Conservation (phyloP, 1,139 yeast species). For the Magnusiomyces tetraspermus region DNA sequence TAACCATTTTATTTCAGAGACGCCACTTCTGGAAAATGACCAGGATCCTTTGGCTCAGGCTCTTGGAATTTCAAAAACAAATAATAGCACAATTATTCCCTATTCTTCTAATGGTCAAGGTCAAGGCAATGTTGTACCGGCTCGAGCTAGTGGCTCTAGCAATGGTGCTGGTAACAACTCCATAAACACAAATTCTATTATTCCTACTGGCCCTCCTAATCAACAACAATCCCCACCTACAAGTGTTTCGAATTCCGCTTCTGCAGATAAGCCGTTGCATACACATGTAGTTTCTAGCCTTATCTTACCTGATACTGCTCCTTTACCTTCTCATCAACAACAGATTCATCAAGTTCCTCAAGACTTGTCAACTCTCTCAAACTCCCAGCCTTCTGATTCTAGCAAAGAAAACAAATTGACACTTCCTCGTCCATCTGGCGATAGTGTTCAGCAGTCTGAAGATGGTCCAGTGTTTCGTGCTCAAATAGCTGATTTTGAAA, state of each 20-base stretch:
- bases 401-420: background rate
- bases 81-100: no score
- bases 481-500: constrained; percentile 46
- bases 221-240: no score
- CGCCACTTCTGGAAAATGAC: no score
- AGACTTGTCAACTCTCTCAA: constrained; percentile 18
- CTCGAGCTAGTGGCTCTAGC: no score
- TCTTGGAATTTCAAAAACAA: no score
- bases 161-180: no score
- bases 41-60: no score
- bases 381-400: constrained; percentile 6
- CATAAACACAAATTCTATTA: no score
- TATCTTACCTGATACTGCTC: constrained; percentile 8
- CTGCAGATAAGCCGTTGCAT: background rate
- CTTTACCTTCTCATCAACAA: background rate
- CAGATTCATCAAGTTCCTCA: constrained; percentile 5
- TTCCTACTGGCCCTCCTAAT: no score
- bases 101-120: no score
- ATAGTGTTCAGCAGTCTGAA: constrained; percentile 36
- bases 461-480: constrained; percentile 74
- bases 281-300: constrained; percentile 8
- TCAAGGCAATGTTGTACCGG: no score
- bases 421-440: constrained; percentile 26
- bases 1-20: background rate
- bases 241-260: no score